Base-by-base conservation (phyloP, 371 early-diverging fungal genomes). In the Globomyces sp. region DNA sequence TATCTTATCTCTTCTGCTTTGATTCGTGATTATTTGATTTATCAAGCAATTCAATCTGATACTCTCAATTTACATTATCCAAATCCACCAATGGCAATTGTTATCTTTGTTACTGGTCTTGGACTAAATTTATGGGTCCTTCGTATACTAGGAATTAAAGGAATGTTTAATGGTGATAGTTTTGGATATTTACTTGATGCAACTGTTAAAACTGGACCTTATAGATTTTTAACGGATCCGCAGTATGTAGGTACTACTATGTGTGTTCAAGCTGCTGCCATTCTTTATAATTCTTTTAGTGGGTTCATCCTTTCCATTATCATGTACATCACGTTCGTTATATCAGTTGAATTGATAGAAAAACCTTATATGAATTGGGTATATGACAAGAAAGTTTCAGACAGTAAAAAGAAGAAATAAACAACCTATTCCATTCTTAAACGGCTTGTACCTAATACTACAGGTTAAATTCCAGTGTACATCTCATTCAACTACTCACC, bases 241-340 rank as follows among this genome's bases (percentile, higher is more conserved):
- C 81, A 81, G 59, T 81, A 81, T 40, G 77, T 80, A n/a, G 81
- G 81, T 59, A 80, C 81, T 2, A 68, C 79, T n/a, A 45, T 79
- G 58, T 73, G 77, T 6, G 65, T 74, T 13, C 43, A 78, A n/a
- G 81, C 80, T 24, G 73, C 74, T 44, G 81, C 78, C 4, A 58
- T 80, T 53, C 71, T 68, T 46, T 69, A 74, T 61, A 77, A 80
- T 53, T 76, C 77, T 13, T 9, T 69, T 50, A 59, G 66, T 40
- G 81, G 81, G 10, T 80, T 77, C 51, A 66, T 72, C 43, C 63
- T 80, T 24, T 76, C 80, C 11, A 66, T 65, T 3, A 64, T 73
- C 42, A 65, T 80, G 75, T 78, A 24, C 24, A 24, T 24, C 24
- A 24, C 24, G 24, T 24, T 24, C 24, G 24, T 24, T 24, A 24